These are phyloP conservation scores for Penicillium sp. DNA, from an alignment of 2,329 filamentous ascomycete species.

Conservation along the genomic window DNA sequence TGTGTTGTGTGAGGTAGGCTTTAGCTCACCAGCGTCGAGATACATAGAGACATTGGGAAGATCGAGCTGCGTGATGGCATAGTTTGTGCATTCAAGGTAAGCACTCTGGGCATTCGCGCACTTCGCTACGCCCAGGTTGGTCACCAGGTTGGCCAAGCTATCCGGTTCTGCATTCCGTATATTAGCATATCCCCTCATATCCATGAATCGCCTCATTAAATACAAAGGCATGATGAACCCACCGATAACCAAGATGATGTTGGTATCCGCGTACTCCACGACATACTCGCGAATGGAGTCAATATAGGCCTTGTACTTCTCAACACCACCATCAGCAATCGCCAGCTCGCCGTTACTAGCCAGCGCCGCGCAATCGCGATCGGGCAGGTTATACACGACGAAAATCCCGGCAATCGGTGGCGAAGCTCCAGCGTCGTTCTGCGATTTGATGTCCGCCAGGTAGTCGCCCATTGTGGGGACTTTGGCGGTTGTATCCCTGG, in stretches of 20 bases:
- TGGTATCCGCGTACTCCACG: constrained; percentile 58
- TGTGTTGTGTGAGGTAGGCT: no score
- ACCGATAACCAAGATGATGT: constrained; percentile 59
- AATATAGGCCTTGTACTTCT: constrained; percentile 60
- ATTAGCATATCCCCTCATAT: constrained; percentile 33
- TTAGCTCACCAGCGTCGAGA: constrained; percentile 51
- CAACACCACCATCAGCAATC: constrained; percentile 57
- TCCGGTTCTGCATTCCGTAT: constrained; percentile 59
- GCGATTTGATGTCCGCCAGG: constrained; percentile 52
- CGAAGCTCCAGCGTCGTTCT: constrained; percentile 55
- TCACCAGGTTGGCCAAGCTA: constrained; percentile 66
- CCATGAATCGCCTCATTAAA: no score
- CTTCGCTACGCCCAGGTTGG: constrained; percentile 60
- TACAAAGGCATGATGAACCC: constrained; percentile 17
- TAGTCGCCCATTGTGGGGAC: constrained; percentile 55
- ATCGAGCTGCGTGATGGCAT: constrained; percentile 62
- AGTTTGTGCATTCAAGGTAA: constrained; percentile 61
- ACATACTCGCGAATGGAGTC: constrained; percentile 60
- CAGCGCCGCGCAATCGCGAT: constrained; percentile 66
- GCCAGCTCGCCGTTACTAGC: constrained; percentile 67
- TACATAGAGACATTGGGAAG: constrained; percentile 68
- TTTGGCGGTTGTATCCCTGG: constrained; percentile 53
- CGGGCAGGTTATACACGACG: constrained; percentile 68
- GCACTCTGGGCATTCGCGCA: constrained; percentile 60
- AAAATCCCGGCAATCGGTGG: constrained; percentile 56